Conservation (phyloP, 495 filamentous ascomycete species). For the Xylaria castorea region DNA sequence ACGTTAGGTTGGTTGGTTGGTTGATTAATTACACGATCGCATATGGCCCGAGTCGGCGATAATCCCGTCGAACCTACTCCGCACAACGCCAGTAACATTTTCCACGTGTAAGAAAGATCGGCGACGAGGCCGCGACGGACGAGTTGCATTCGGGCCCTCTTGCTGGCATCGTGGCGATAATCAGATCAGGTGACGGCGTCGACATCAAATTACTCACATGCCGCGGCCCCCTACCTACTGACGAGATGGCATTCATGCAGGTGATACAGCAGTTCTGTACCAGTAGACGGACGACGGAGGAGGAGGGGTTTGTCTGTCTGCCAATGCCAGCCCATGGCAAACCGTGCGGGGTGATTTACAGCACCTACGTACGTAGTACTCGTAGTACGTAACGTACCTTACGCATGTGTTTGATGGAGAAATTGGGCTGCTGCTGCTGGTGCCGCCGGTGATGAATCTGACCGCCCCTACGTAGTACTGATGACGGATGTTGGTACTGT, state of each 20-base stretch:
- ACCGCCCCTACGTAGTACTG: background rate
- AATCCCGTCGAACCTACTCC: background rate
- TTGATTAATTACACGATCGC: background rate
- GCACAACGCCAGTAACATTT: background rate
- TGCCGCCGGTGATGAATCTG: background rate
- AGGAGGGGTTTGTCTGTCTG: background rate
- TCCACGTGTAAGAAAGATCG: background rate
- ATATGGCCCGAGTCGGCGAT: background rate
- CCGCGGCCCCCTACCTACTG: background rate
- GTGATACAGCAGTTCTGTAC: background rate
- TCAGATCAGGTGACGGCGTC: slow-evolving; percentile 11
- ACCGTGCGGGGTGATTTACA: background rate
- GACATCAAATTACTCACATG: slow-evolving; percentile 10
- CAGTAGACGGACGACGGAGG: background rate
- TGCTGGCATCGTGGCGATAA: background rate
- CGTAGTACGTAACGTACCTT: no score
- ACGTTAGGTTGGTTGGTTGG: background rate
- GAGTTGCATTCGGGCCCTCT: background rate
- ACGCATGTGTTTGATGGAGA: background rate
- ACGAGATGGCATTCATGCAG: slow-evolving; percentile 3
- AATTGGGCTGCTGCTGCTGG: background rate
- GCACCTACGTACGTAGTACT: background rate
- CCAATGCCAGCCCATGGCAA: background rate
- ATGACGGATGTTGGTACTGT: background rate
- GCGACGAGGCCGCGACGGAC: background rate